These are phyloP conservation scores for Centaurea solstitialis DNA, from an alignment of 129 eudicot genomes.

Conservation along the genomic window DNA sequence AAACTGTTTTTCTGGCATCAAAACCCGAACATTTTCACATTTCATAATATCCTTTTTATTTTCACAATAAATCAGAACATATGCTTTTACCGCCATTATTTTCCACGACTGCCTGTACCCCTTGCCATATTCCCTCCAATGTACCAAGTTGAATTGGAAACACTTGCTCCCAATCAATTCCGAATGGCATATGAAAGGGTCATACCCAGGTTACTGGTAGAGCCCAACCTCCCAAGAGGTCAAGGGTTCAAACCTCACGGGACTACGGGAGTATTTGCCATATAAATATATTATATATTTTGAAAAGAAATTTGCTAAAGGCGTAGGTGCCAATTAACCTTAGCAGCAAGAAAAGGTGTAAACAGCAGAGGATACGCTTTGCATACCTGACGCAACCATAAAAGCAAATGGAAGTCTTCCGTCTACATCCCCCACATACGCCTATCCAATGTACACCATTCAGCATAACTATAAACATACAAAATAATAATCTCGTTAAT, in stretches of 20 bases:
- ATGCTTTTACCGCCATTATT: no score
- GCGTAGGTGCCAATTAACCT: not conserved
- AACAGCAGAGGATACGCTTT: not conserved
- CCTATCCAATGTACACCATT: not conserved
- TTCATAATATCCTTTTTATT: not conserved
- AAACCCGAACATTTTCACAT: not conserved
- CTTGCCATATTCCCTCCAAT: no score
- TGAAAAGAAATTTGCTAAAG: not conserved
- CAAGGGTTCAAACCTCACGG: no score
- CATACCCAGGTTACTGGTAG: no score
- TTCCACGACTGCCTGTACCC: no score
- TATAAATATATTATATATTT: no score
- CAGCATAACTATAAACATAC: constrained; percentile 2
- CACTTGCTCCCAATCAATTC: no score
- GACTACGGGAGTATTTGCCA: not conserved
- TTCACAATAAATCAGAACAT: no score
- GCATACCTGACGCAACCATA: constrained; percentile 12
- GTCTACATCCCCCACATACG: not conserved
- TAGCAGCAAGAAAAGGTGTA: not conserved
- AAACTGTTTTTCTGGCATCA: not conserved
- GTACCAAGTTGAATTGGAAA: no score
- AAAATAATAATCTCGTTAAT: not conserved
- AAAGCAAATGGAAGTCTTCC: not conserved
- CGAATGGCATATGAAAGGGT: no score
- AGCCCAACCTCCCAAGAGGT: no score